Percentiles rank a stretch among this genome's conserved stretches.
These are phyloP conservation scores for Ascochyta lentis DNA, from an alignment of 2,329 filamentous ascomycete species.

Conservation along the genomic window DNA sequence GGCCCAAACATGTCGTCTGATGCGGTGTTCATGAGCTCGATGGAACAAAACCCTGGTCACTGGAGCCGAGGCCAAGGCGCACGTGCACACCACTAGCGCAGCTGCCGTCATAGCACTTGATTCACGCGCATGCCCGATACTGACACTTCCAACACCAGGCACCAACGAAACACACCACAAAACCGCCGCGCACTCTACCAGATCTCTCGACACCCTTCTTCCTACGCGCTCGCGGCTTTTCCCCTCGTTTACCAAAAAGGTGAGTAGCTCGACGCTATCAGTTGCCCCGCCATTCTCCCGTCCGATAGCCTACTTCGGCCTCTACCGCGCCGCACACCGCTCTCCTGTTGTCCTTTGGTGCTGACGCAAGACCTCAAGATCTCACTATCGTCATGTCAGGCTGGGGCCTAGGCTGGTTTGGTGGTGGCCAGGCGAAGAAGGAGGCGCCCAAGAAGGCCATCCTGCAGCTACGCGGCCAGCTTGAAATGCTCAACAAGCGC, in stretches of 20 bases:
- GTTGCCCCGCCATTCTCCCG: slow-evolving; percentile 27
- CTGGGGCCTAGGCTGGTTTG: slow-evolving; percentile 78
- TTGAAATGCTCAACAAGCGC: slow-evolving; percentile 97
- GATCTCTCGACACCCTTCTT: neutral
- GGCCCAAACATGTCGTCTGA: slow-evolving; percentile 54
- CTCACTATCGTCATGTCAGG: slow-evolving; percentile 43
- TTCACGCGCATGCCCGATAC: slow-evolving; percentile 19
- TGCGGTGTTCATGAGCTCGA: slow-evolving; percentile 3
- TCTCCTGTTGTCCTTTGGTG: neutral
- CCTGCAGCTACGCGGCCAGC: slow-evolving; percentile 80
- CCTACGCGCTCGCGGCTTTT: neutral
- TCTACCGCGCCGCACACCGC: neutral
- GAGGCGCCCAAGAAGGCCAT: slow-evolving; percentile 98
- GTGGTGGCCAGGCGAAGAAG: slow-evolving; percentile 83
- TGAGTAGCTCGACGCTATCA: slow-evolving; percentile 18
- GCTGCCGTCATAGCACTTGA: slow-evolving; percentile 19
- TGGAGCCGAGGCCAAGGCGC: slow-evolving; percentile 17
- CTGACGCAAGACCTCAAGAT: slow-evolving; percentile 10
- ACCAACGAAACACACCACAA: slow-evolving; percentile 21
- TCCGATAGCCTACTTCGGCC: slow-evolving; percentile 20
- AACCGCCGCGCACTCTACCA: slow-evolving; percentile 14
- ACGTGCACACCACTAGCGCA: slow-evolving; percentile 19
- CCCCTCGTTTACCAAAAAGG: slow-evolving; percentile 12
- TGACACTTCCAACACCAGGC: slow-evolving; percentile 23
- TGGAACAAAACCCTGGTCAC: slow-evolving; percentile 8